These are phyloP conservation scores for Curvularia lunata DNA, from an alignment of 2,329 filamentous ascomycete genomes.

Conservation along the genomic window DNA sequence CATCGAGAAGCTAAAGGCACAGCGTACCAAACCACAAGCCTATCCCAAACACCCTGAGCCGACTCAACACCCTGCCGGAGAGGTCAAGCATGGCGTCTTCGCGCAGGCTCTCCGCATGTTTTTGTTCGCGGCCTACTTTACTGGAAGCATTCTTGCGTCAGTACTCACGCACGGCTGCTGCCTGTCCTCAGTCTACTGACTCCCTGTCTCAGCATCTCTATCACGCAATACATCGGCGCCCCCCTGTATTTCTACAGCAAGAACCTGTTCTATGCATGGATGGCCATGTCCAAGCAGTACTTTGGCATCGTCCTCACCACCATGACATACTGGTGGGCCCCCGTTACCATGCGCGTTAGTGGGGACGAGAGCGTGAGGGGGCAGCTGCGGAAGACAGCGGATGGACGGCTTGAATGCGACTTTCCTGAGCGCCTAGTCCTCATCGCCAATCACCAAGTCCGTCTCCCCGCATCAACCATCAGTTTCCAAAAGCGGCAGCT, in stretches of 20 bases:
- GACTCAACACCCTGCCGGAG: constrained; percentile 43
- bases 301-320: constrained; percentile 78
- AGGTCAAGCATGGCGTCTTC: constrained; percentile 52
- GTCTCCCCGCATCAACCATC: not conserved
- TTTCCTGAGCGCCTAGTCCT: constrained; percentile 83
- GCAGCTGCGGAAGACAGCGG: constrained; percentile 70
- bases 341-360: constrained; percentile 79
- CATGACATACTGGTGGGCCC: constrained; percentile 85
- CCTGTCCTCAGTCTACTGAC: constrained; percentile 32
- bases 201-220: constrained; percentile 53
- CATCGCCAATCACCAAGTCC: constrained; percentile 80
- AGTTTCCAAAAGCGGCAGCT: constrained; percentile 7
- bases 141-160: constrained; percentile 51
- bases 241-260: constrained; percentile 77
- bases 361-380: constrained; percentile 80
- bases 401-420: constrained; percentile 74
- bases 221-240: constrained; percentile 73
- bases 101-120: constrained; percentile 54
- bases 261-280: constrained; percentile 81
- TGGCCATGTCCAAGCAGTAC: constrained; percentile 83
- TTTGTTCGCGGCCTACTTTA: constrained; percentile 55
- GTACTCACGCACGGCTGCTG: constrained; percentile 25
- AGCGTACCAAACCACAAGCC: constrained; percentile 18
- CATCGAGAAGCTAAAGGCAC: constrained; percentile 22
- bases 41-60: constrained; percentile 8